A percentile compares a stretch with the other conserved stretches of the same genome.
phyloP scores from a whole-genome alignment of 257 asterid genomes.

The Handroanthus guayacan region DNA sequence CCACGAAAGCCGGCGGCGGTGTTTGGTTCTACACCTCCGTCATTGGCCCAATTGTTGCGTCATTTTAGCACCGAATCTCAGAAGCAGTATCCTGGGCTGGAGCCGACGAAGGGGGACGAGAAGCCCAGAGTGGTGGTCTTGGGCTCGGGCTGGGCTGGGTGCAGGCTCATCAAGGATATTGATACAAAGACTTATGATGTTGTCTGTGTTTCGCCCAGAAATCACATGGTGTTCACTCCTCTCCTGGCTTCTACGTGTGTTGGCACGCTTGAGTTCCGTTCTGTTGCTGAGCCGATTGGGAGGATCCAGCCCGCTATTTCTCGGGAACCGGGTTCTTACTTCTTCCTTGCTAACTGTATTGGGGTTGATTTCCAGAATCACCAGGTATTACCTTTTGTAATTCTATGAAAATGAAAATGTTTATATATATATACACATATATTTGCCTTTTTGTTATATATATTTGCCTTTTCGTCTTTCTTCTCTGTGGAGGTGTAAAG shows the following conservation, averaged over 20 bases:
- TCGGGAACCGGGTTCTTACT: slow-evolving; percentile 82
- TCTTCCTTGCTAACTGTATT: slow-evolving; percentile 84
- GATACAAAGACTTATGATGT: slow-evolving; percentile 77
- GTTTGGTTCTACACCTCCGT: slow-evolving; percentile 42
- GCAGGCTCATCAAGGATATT: slow-evolving; percentile 86
- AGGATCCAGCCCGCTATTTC: slow-evolving; percentile 97
- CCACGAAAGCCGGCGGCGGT: slow-evolving; percentile 38
- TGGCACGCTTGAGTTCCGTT: slow-evolving; percentile 97
- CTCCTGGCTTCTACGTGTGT: slow-evolving; percentile 96
- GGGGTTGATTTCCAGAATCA: slow-evolving; percentile 77
- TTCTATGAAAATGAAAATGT: neutral
- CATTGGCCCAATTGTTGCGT: slow-evolving; percentile 54
- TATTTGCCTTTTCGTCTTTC: neutral
- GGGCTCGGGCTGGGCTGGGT: slow-evolving; percentile 99
- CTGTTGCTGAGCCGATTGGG: slow-evolving; percentile 95
- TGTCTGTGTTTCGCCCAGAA: slow-evolving; percentile 92
- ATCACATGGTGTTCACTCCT: slow-evolving; percentile 99
- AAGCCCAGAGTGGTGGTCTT: slow-evolving; percentile 92
- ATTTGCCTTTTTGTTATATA: neutral
- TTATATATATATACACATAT: neutral
- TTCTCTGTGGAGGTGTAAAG: neutral
- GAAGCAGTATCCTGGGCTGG: slow-evolving; percentile 47
- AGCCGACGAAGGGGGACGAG: slow-evolving; percentile 78
- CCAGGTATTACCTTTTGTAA: slow-evolving; percentile 49
- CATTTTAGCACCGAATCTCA: slow-evolving; percentile 52